Base-by-base conservation (phyloP, 2,329 filamentous ascomycete genomes). In the Blastomyces percursus region DNA sequence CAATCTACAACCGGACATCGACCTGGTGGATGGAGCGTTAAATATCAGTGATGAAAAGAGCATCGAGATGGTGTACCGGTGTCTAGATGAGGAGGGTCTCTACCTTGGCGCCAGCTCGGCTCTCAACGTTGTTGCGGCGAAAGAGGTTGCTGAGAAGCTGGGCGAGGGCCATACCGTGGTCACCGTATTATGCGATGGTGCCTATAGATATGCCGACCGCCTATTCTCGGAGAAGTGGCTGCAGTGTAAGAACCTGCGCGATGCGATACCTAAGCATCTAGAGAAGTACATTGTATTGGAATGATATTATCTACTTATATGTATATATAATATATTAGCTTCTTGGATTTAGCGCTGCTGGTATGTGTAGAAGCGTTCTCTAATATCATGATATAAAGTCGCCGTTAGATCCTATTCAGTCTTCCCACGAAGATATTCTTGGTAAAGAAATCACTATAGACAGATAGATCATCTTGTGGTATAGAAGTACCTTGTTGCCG, bases 1-100 rank as follows among this genome's bases (percentile, higher is more conserved):
- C 72, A 99, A 99, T 77, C 79, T 99, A 67, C 81, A 85, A 76
- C 89, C 89, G 3, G 94, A 99, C 71, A 83, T 99, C 63, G 87
- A 82, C 64, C 80, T 96, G 54, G 72, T 97, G 19, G 94, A 97
- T 76, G 92, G 88, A 63, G 90, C 91, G 44, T 72, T 99, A 70
- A 82, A 87, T 73, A 91, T 99, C 68, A 83, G 85, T 65, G 94
- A 99, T 73, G 91, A 94, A 79, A 92, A 96, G 84, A 95, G 87
- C 71, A 93, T 99, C 69, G 90, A 90, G 77, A 97, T 96, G 94
- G 91, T 99, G 54, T 99, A 97, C 79, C 82, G 93, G 67, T 96
- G 93, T 72, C 80, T 99, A 66, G 92, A 97, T 71, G 91, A 97
- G 77, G 94, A 99, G 74, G 94, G 94, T 1, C 78, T 99, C 60